phyloP scores from a whole-genome alignment of 2,329 filamentous ascomycete species.

The Nemania sp. region DNA sequence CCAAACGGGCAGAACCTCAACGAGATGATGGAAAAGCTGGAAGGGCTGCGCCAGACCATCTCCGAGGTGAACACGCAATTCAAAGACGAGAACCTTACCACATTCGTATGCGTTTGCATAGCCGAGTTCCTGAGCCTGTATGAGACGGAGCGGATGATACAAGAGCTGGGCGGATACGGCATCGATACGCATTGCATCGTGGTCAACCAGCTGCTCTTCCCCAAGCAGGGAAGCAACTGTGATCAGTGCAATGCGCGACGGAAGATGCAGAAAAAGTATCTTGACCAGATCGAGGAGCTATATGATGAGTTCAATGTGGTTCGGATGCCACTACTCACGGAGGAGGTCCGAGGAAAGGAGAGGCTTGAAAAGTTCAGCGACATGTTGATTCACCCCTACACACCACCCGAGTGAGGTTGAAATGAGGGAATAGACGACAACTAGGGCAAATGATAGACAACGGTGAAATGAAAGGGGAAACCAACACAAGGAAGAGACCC shows the following conservation, averaged over 20 bases:
- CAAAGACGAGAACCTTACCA: slow-evolving; percentile 93
- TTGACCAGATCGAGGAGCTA: slow-evolving; percentile 97
- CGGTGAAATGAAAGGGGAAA: background rate
- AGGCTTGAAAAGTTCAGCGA: slow-evolving; percentile 88
- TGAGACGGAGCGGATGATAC: slow-evolving; percentile 99
- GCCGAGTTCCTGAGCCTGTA: slow-evolving; percentile 96
- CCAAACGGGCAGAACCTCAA: slow-evolving; percentile 92
- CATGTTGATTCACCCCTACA: slow-evolving; percentile 78
- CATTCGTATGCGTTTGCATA: slow-evolving; percentile 98
- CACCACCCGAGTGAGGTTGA: slow-evolving; percentile 60
- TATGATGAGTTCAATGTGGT: slow-evolving; percentile 99
- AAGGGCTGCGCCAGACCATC: slow-evolving; percentile 90
- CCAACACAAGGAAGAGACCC: background rate
- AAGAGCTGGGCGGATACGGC: slow-evolving; percentile 88
- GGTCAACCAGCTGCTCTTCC: slow-evolving; percentile 96
- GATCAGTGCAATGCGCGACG: slow-evolving; percentile 93
- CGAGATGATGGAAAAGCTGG: slow-evolving; percentile 93
- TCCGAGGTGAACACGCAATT: slow-evolving; percentile 96
- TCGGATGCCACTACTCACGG: slow-evolving; percentile 93
- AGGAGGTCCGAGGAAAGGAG: slow-evolving; percentile 95
- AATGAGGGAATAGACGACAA: too few relatives aligned
- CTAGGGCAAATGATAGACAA: background rate
- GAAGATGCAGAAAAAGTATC: slow-evolving; percentile 99
- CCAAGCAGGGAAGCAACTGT: slow-evolving; percentile 80
- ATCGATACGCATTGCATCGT: slow-evolving; percentile 98